Evolutionary conservation across 108 stramenopile genomes (phyloP).

Genomic region (Skeletonema potamos): DNA sequence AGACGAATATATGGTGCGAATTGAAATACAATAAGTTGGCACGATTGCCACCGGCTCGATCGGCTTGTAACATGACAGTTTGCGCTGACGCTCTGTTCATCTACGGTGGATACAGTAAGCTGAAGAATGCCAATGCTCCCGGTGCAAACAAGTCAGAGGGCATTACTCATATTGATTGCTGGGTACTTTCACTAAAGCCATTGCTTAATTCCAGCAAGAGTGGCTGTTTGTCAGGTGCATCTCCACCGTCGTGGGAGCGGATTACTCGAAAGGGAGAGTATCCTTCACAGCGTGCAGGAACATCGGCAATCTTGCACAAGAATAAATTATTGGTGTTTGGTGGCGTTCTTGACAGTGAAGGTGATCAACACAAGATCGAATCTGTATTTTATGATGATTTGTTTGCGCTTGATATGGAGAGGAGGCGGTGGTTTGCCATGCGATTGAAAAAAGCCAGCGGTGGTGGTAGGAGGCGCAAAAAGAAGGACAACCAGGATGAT

Average conservation of each 20-base stretch:
- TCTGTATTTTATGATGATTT: constrained; percentile 89
- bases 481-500: constrained; percentile 39
- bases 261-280: constrained; percentile 67
- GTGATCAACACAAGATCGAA: constrained; percentile 71
- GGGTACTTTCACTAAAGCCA: constrained; percentile 76
- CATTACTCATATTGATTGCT: constrained; percentile 82
- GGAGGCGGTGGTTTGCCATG: constrained; percentile 85
- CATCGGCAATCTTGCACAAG: constrained; percentile 59
- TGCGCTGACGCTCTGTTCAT: constrained; percentile 60
- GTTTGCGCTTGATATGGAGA: constrained; percentile 80
- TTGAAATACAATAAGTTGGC: constrained; percentile 72
- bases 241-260: constrained; percentile 81
- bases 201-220: constrained; percentile 49
- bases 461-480: constrained; percentile 46
- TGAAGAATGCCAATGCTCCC: constrained; percentile 53
- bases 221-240: constrained; percentile 5
- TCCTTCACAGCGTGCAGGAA: constrained; percentile 72
- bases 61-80: constrained; percentile 76
- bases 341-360: constrained; percentile 83
- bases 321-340: constrained; percentile 80
- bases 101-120: constrained; percentile 86
- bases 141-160: constrained; percentile 56
- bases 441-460: constrained; percentile 53
- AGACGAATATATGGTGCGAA: constrained; percentile 81
- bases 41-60: constrained; percentile 73